Base-by-base conservation (phyloP, 2,329 filamentous ascomycete genomes). In the Neurospora sp. region DNA sequence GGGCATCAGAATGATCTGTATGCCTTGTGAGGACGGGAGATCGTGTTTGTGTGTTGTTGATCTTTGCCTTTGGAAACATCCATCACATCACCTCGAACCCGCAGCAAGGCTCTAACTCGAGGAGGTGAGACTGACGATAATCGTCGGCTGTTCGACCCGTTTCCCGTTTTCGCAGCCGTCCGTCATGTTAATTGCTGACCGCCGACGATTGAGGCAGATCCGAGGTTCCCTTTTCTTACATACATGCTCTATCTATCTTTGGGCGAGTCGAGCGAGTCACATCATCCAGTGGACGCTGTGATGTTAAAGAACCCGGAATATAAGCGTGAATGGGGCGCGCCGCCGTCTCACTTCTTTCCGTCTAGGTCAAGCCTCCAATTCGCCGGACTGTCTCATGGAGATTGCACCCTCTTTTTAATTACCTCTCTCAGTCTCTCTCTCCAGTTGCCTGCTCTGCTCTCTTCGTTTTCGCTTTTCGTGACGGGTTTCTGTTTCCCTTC, bases 351-450 rank as follows among this genome's bases (percentile, higher is more conserved):
- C 46, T 33, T 57, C 46, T 57, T 57, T 57, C 46, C 46, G 46
- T 57, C 6, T 23, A 57, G 12, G 46, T 33, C 46, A 57, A 57
- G 46, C 46, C 46, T 57, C 12, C 28, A 33, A 57, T 57, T 57
- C 46, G 46, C 46, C 23, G 23, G 46, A 33, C 46, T 17, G 46
- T 57, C 46, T 57, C 46, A 15, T 57, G 46, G 23, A 57, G 46
- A 57, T 57, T 57, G 46, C 46, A 57, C 57, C 69, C 66, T 66
- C 70, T 68, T 65, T 68, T 69, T 69, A 66, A 66, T 62, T 69
- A 67, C 68, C n/a, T 72, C 68, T 69, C 72, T 67, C 70, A 65
- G 57, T 68, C 70, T 73, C 69, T 71, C 70, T 68, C 68, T 62
- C 33, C 38, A 8, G 57, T 33, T 65, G 67, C 69, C 69, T 70